A percentile compares a stretch with the other conserved stretches of the same genome.
Evolutionary conservation across 331 rosid genomes (phyloP).

Genomic region (Acacia concinna): DNA sequence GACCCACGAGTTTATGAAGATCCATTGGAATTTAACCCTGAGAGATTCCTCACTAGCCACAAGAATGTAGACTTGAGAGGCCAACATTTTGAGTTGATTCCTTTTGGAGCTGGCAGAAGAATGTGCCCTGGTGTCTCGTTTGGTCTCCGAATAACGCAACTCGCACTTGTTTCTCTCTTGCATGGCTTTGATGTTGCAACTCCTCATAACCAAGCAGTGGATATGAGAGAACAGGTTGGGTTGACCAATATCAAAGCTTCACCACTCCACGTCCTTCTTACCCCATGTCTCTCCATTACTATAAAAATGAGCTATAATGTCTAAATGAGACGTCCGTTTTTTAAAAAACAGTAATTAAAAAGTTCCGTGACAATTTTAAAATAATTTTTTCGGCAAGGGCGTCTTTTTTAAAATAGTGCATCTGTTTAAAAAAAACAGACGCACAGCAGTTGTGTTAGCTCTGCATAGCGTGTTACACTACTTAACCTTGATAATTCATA

Average conservation of each 20-base stretch:
- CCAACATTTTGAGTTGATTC: constrained; percentile 41
- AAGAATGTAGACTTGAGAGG: constrained; percentile 36
- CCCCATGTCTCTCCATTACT: constrained; percentile 39
- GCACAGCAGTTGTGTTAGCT: no score
- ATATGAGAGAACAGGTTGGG: constrained; percentile 46
- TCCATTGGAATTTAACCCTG: constrained; percentile 42
- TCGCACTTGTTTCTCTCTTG: constrained; percentile 41
- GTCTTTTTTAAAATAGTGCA: no score
- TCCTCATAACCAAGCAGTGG: not conserved
- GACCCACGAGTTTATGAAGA: constrained; percentile 38
- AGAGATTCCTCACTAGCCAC: constrained; percentile 44
- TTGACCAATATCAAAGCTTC: constrained; percentile 36
- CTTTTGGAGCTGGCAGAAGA: constrained; percentile 59
- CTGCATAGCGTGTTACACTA: no score
- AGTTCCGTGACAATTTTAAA: no score
- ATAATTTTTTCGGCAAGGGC: no score
- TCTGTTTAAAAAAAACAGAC: no score
- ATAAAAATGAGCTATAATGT: no score
- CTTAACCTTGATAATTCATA: no score
- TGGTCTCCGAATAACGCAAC: constrained; percentile 24
- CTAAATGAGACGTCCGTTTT: no score
- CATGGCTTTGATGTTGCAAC: constrained; percentile 39
- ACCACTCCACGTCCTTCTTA: constrained; percentile 48
- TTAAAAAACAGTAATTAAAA: no score
- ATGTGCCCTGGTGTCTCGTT: constrained; percentile 42